Conservation (phyloP, 768 basidiomycete species). For the Heimioporus sp. region DNA sequence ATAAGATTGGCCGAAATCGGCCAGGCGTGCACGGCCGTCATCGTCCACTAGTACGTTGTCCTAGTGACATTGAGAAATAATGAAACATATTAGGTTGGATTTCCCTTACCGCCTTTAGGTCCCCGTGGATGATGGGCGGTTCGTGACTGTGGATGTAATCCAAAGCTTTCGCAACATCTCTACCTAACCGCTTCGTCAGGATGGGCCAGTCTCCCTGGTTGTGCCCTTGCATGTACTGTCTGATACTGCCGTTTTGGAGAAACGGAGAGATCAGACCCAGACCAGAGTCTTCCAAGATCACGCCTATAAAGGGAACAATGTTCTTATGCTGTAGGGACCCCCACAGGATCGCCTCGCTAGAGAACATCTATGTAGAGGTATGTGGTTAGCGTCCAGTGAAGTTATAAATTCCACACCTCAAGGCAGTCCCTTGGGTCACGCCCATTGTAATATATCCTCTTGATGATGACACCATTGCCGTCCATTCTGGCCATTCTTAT, state of each 20-base stretch:
- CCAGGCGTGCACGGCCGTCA: constrained; percentile 13
- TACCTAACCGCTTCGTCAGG: constrained; percentile 7
- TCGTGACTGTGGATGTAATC: constrained; percentile 22
- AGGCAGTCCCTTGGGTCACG: neutral
- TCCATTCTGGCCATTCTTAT: constrained; percentile 18
- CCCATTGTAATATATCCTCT: constrained; percentile 13
- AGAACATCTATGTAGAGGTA: constrained; percentile 14
- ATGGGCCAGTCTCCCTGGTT: neutral
- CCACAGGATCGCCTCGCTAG: constrained; percentile 29
- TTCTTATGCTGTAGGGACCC: constrained; percentile 22
- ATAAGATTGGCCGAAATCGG: constrained; percentile 29
- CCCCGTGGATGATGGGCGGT: constrained; percentile 38
- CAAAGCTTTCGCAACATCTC: constrained; percentile 20
- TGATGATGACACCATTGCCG: constrained; percentile 22
- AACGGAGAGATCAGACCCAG: constrained; percentile 25
- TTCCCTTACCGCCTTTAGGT: constrained; percentile 36
- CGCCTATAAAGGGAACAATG: constrained; percentile 25
- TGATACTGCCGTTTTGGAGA: constrained; percentile 21
- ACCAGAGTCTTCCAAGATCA: constrained; percentile 2
- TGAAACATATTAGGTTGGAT: neutral
- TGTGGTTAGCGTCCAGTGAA: neutral
- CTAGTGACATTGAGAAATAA: constrained; percentile 11
- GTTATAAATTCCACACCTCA: constrained; percentile 8
- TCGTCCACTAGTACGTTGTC: constrained; percentile 23
- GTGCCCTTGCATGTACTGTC: neutral